phyloP scores from a whole-genome alignment of 2,329 filamentous ascomycete genomes.

The Colletotrichum spaethianum region DNA sequence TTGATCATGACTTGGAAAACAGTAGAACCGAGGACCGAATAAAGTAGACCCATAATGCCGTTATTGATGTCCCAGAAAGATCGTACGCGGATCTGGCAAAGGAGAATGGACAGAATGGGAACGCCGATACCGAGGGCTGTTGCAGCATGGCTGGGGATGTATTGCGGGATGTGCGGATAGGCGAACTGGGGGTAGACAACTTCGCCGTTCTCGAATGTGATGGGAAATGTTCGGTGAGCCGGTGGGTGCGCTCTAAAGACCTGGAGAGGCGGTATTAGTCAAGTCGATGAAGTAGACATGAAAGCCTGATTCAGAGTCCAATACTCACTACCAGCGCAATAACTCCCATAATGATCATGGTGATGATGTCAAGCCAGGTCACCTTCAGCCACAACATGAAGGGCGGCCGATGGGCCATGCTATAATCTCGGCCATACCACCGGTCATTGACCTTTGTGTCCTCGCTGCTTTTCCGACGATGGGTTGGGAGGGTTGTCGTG shows the following conservation, averaged over 20 bases:
- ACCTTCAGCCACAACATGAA: slow-evolving; percentile 80
- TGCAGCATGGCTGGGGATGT: slow-evolving; percentile 79
- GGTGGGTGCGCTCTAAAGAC: slow-evolving; percentile 76
- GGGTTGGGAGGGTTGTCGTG: slow-evolving; percentile 1
- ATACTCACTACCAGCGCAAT: slow-evolving; percentile 75
- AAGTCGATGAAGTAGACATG: slow-evolving; percentile 46
- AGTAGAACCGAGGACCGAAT: slow-evolving; percentile 77
- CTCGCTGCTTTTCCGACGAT: slow-evolving; percentile 23
- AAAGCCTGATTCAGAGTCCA: background rate
- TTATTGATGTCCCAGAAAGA: slow-evolving; percentile 82
- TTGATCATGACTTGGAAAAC: slow-evolving; percentile 85
- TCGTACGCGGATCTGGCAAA: slow-evolving; percentile 77
- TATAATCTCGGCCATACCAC: slow-evolving; percentile 45
- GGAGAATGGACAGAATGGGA: slow-evolving; percentile 75
- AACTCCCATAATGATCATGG: slow-evolving; percentile 76
- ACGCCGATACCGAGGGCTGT: slow-evolving; percentile 76
- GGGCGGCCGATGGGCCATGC: slow-evolving; percentile 66
- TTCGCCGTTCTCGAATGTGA: slow-evolving; percentile 76
- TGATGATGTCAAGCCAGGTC: slow-evolving; percentile 78
- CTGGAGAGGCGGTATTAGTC: slow-evolving; percentile 50
- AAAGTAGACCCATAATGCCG: slow-evolving; percentile 77
- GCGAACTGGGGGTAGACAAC: slow-evolving; percentile 80
- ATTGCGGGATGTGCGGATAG: slow-evolving; percentile 78
- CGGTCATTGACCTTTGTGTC: slow-evolving; percentile 27
- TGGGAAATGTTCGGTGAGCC: slow-evolving; percentile 76